Conservation (phyloP, 2,329 filamentous ascomycete species). For the Helotiales sp. region DNA sequence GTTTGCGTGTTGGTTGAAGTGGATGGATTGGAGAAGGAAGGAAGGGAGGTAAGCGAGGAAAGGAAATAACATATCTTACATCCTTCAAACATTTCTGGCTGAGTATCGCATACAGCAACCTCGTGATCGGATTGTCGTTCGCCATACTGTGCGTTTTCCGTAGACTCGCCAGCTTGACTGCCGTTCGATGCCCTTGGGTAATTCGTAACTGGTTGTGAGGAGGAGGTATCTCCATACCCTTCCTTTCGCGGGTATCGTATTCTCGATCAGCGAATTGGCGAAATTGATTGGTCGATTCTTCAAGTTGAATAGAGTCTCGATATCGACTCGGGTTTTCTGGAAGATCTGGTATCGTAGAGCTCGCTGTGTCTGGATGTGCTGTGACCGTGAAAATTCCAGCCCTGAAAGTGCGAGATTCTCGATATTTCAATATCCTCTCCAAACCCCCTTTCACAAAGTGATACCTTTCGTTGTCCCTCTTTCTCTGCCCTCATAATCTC, state of each 20-base stretch:
- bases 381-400: background rate
- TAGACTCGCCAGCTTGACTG: conserved; percentile 39
- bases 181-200: background rate
- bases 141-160: conserved; percentile 47
- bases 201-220: background rate
- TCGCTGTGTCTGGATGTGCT: background rate
- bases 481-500: background rate
- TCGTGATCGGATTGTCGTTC: conserved; percentile 54
- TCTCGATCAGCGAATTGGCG: no score
- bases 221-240: background rate
- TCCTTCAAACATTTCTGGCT: conserved; percentile 59
- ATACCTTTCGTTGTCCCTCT: background rate
- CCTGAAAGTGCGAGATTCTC: conserved; percentile 12
- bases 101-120: conserved; percentile 60
- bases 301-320: no score
- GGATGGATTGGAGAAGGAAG: no score
- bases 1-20: background rate
- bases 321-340: background rate
- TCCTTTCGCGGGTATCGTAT: background rate
- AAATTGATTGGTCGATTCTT: conserved; percentile 5
- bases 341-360: background rate
- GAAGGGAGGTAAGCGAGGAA: conserved; percentile 4
- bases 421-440: conserved; percentile 7
- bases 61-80: conserved; percentile 45
- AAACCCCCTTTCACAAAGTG: background rate